Evolutionary conservation across 23 red algal genomes (phyloP), one percentile per base, ranked within the genome.

Genomic region (Rhodosorus marinus): DNA sequence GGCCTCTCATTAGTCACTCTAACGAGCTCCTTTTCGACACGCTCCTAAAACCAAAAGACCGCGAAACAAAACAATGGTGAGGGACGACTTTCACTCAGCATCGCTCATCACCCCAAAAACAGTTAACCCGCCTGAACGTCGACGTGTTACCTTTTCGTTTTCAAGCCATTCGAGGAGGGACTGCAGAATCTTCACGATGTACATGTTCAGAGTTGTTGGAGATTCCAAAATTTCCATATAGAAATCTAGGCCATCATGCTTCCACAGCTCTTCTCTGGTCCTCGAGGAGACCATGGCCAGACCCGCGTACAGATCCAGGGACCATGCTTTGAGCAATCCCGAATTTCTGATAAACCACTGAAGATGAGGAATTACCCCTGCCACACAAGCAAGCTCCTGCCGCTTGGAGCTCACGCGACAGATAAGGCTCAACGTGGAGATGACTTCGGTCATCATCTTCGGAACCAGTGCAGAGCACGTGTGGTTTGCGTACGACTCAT

Each of bases 281-380:
- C 49, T 29, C 2, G 25, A 46, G 9, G 63, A 56, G 20, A 69
- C 40, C 24, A 59, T 66, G 20, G 57, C 79, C 8, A 84, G 38
- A 20, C 79, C 79, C 20, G 79, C 69, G 36, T 84, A 84, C 65
- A 84, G 74, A 43, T 72, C 66, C 51, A 84, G 68, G 26, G 63
- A 72, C 9, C 68, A 51, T 8, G 66, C 70, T 54, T 49, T 56
- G 53, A 84, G 33, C 29, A 75, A 75, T 38, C 75, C 60, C 43
- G 69, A 69, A 2, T 75, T 63, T 0, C 59, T 56, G 21, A 86
- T 86, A 29, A 51, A 60, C 7, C 43, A 21, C 59, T 86, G 54
- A 20, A 92, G 60, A 74, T 80, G 68, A 6, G 72, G 83, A 52
- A 92, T 75, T 22, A 92, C 43, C 41, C 74, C 74, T 24, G 83